Evolutionary conservation across 768 basidiomycete genomes (phyloP).

Genomic region (Boletus sensibilis): DNA sequence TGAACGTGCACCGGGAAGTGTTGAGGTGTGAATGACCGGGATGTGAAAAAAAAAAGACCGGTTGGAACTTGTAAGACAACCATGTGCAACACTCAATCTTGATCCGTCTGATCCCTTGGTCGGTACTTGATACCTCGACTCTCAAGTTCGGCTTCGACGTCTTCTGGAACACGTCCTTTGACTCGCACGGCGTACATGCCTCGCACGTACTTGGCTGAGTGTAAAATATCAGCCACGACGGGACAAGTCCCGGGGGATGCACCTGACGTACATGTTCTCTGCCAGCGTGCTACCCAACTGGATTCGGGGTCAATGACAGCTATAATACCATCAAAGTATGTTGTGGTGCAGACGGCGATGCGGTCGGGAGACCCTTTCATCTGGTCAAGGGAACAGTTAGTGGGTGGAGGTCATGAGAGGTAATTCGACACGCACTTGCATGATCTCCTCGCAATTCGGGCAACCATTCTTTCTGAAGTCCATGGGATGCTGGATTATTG

Average conservation of each 20-base stretch:
- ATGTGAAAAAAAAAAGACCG: background rate
- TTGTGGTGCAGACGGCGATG: constrained; percentile 83
- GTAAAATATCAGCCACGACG: constrained; percentile 2
- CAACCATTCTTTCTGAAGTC: constrained; percentile 89
- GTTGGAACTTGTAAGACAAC: background rate
- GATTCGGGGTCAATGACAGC: constrained; percentile 80
- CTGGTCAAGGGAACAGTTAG: constrained; percentile 41
- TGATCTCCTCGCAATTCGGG: constrained; percentile 95
- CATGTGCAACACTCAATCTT: constrained; percentile 45
- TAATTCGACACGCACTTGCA: constrained; percentile 61
- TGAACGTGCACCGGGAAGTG: background rate
- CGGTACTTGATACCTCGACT: constrained; percentile 78
- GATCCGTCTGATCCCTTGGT: constrained; percentile 78
- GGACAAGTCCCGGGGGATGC: background rate
- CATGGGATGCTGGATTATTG: constrained; percentile 76
- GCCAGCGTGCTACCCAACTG: constrained; percentile 97
- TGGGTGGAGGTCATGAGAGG: background rate
- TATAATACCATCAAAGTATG: constrained; percentile 90
- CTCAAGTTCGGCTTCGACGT: constrained; percentile 79
- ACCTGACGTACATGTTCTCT: constrained; percentile 73
- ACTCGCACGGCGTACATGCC: constrained; percentile 95
- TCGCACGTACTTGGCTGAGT: constrained; percentile 79
- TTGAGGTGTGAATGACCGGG: background rate
- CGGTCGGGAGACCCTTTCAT: constrained; percentile 87
- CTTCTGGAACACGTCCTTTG: constrained; percentile 80